These are phyloP conservation scores for Fomitopsis palustris DNA, from an alignment of 1,284 basidiomycete species.

Conservation along the genomic window DNA sequence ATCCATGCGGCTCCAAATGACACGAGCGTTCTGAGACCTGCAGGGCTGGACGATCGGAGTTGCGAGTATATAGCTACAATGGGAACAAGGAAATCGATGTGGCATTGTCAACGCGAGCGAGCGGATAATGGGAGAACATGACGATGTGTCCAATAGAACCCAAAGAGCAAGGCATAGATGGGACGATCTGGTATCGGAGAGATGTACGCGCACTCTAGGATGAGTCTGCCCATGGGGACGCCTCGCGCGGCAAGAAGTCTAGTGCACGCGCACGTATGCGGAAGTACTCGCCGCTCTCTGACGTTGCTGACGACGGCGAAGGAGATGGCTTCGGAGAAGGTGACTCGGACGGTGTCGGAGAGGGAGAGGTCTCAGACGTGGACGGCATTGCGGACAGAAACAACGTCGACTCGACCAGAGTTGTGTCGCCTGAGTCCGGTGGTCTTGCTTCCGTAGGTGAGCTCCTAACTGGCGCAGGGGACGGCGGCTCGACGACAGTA, in stretches of 20 bases:
- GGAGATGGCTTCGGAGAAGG: slow-evolving; percentile 18
- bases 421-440: background rate
- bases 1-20: slow-evolving; percentile 5
- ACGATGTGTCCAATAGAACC: background rate
- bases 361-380: background rate
- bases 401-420: background rate
- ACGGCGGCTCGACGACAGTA: slow-evolving; percentile 2
- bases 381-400: background rate
- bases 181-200: background rate
- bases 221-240: slow-evolving; percentile 30
- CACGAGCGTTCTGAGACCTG: background rate
- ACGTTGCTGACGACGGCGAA: slow-evolving; percentile 6
- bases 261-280: slow-evolving; percentile 16
- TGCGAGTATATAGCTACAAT: background rate
- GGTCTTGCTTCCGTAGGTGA: slow-evolving; percentile 2
- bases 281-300: slow-evolving; percentile 16
- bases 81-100: background rate
- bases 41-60: background rate
- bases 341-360: slow-evolving; percentile 5
- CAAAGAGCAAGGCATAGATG: background rate
- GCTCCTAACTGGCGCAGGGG: slow-evolving; percentile 6
- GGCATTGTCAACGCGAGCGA: background rate
- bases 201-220: background rate
- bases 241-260: slow-evolving; percentile 24
- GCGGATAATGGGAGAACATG: background rate